Conservation (phyloP, 2,329 filamentous ascomycete species). For the Xylaria sp. region DNA sequence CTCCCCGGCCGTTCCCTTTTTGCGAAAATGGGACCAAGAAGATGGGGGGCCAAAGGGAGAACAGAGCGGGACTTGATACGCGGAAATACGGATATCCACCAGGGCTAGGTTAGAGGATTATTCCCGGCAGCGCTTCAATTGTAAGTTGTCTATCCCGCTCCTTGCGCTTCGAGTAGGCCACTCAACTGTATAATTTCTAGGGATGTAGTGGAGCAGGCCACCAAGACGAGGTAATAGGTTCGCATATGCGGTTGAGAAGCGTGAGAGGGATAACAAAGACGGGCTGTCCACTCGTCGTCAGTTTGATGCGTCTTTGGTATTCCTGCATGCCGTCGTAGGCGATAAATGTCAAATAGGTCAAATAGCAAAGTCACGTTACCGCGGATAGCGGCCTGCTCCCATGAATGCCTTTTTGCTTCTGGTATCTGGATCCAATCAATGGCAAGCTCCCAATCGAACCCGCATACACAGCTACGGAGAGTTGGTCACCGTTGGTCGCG, state of each 20-base stretch:
- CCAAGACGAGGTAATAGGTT: not conserved
- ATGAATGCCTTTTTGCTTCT: conserved; percentile 2
- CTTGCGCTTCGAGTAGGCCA: not conserved
- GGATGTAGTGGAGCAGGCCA: conserved; percentile 1
- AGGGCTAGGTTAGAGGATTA: conserved; percentile 5
- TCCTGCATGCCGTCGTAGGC: not conserved
- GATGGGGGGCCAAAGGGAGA: not conserved
- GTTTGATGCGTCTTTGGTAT: conserved; percentile 10
- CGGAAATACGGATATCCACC: conserved; percentile 6
- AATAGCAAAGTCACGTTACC: conserved; percentile 12
- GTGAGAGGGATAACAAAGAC: not conserved
- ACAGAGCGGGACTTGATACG: not conserved
- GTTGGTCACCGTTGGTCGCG: conserved; percentile 4
- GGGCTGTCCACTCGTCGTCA: conserved; percentile 12
- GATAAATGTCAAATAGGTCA: not conserved
- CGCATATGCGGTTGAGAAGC: not conserved
- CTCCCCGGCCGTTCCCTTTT: conserved; percentile 11
- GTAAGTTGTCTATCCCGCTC: not conserved
- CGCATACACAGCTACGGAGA: conserved; percentile 19
- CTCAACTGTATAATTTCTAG: not conserved
- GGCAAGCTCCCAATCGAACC: not conserved
- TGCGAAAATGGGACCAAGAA: conserved; percentile 6
- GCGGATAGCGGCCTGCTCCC: not conserved
- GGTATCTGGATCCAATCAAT: conserved; percentile 19
- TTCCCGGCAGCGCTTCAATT: conserved; percentile 20